Percentiles rank a stretch among this genome's conserved stretches.
phyloP scores from a whole-genome alignment of 2,329 filamentous ascomycete species.

The Apiospora arundinis region DNA sequence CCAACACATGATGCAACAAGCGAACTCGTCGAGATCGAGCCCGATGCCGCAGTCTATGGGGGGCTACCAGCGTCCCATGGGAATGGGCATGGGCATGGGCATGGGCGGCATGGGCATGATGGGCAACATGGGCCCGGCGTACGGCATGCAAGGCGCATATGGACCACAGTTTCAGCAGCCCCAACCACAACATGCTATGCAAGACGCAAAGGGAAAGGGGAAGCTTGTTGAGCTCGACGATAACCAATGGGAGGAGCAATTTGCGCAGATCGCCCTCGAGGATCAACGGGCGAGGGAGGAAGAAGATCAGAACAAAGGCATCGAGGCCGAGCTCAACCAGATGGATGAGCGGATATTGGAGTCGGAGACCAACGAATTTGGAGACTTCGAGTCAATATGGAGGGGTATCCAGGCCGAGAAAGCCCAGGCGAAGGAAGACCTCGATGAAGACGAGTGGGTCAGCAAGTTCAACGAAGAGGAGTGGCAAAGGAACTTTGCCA shows the following conservation, averaged over 20 bases:
- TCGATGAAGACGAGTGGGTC: slow-evolving; percentile 67
- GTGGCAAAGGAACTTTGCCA: slow-evolving; percentile 69
- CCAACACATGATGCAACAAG: slow-evolving; percentile 72
- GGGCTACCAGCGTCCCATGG: slow-evolving; percentile 51
- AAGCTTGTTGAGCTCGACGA: slow-evolving; percentile 96
- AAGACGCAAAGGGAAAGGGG: slow-evolving; percentile 78
- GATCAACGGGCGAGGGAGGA: slow-evolving; percentile 55
- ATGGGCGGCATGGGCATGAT: slow-evolving; percentile 47
- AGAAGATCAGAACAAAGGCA: slow-evolving; percentile 57
- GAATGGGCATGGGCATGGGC: slow-evolving; percentile 41
- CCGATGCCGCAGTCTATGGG: slow-evolving; percentile 61
- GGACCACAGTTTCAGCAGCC: slow-evolving; percentile 58
- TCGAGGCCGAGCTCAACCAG: slow-evolving; percentile 86
- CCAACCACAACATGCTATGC: slow-evolving; percentile 51
- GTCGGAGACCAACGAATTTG: slow-evolving; percentile 77
- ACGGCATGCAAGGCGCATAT: slow-evolving; percentile 62
- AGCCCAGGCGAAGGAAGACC: slow-evolving; percentile 69
- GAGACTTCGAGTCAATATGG: slow-evolving; percentile 91
- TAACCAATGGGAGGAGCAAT: slow-evolving; percentile 94
- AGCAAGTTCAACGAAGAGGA: slow-evolving; percentile 79
- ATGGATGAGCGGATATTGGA: slow-evolving; percentile 72
- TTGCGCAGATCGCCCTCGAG: slow-evolving; percentile 82
- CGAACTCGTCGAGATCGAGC: slow-evolving; percentile 57
- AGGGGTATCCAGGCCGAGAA: slow-evolving; percentile 80
- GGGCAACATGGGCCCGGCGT: slow-evolving; percentile 59